These are phyloP conservation scores for Scutellaria baicalensis DNA, from an alignment of 257 asterid species.

Conservation along the genomic window DNA sequence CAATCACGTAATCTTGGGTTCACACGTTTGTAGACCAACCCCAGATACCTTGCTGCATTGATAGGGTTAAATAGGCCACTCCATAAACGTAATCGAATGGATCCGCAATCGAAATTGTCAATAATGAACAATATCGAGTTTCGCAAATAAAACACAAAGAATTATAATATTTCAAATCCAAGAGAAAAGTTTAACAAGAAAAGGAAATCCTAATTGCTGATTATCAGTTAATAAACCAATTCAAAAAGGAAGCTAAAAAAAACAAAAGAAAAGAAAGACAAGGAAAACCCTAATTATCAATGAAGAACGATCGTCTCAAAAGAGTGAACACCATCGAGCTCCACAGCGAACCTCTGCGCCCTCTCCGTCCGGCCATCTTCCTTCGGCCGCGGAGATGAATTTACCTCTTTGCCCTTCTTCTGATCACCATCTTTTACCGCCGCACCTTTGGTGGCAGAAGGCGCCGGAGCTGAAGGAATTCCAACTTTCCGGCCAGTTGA, in stretches of 20 bases:
- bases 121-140: too few species aligned
- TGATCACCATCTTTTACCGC: background rate
- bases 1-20: too few species aligned
- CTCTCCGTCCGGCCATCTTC: slow-evolving; percentile 2
- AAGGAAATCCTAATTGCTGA: too few species aligned
- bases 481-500: slow-evolving; percentile 25
- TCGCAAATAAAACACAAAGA: too few species aligned
- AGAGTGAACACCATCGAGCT: slow-evolving; percentile 39
- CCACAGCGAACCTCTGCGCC: slow-evolving; percentile 33
- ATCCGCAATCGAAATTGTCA: too few species aligned
- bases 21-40: too few species aligned
- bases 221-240: too few species aligned
- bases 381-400: background rate
- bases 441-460: background rate
- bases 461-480: background rate
- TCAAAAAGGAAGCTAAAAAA: background rate
- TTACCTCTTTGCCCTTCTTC: slow-evolving; percentile 14
- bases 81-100: too few species aligned
- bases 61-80: too few species aligned
- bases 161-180: too few species aligned
- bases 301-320: slow-evolving; percentile 31
- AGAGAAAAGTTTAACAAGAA: too few species aligned
- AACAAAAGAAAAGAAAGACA: background rate
- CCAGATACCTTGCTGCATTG: too few species aligned
- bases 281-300: background rate